Base-by-base conservation (phyloP, 1,284 basidiomycete species). In the Coriolopsis trogii region DNA sequence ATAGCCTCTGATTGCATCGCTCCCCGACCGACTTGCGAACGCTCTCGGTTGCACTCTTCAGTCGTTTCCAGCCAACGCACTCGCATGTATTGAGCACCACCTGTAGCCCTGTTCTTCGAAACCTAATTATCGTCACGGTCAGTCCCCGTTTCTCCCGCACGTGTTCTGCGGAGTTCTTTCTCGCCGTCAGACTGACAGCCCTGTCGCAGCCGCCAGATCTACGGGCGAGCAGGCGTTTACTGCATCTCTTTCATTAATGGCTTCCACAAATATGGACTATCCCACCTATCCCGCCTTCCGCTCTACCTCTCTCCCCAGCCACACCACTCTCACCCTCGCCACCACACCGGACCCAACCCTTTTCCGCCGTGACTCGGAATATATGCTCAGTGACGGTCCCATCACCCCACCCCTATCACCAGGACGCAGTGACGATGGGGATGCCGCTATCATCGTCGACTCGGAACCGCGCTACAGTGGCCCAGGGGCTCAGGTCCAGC, bases 381-480 rank as follows among this genome's bases (percentile, higher is more conserved):
- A 67, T 57, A 68, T 73, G 58, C 63, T 67, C 37, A 65, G 66
- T 40, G 67, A 70, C 20, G 72, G 68, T 8, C 71, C 73, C 13
- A 70, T 74, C 25, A 74, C 70, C 24, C 73, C 73, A 6, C 73
- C 73, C 4, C 57, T 72, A 23, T 75, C 73, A n/a, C 73, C 73
- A 12, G 62, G 56, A 9, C 62, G 66, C n/a, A 68, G 66, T 43
- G 68, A 71, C 28, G 64, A 67, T 28, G 65, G 64, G 10, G 62
- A 65, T 26, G 58, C 59, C 29, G 59, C 59, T 10, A 62, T 69
- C 29, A 49, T 62, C 41, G 60, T 69, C 43, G 68, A 69, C 51
- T 34, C 66, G 13, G 60, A 67, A 42, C 59, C 66, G 25, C 61
- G 64, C 29, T 66, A 64, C 49, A 66, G 64, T 45, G 58, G 63